A percentile compares a stretch with the other conserved stretches of the same genome.
phyloP scores from a whole-genome alignment of 1,284 basidiomycete species.

The Trametes sp. region DNA sequence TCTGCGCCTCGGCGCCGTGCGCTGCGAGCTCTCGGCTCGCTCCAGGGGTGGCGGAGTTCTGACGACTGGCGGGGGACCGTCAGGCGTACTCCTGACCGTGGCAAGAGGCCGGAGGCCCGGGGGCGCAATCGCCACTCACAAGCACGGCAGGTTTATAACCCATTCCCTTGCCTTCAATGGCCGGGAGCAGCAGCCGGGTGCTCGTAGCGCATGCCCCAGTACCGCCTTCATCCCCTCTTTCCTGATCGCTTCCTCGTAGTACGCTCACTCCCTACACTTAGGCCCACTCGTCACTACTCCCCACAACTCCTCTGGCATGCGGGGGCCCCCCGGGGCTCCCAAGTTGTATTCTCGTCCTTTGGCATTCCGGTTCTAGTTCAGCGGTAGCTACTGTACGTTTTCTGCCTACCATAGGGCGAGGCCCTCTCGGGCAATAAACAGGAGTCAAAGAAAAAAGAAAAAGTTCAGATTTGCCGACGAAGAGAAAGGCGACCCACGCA shows the following conservation, averaged over 20 bases:
- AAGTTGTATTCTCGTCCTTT: neutral
- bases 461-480: too few relatives aligned
- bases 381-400: neutral
- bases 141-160: neutral
- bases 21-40: neutral
- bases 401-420: neutral
- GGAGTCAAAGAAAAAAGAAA: neutral
- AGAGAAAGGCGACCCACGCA: too few relatives aligned
- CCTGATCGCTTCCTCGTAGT: neutral
- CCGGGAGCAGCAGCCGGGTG: neutral
- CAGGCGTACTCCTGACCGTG: constrained; percentile 1
- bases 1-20: neutral
- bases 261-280: neutral
- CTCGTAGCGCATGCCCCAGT: neutral
- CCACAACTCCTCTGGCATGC: neutral
- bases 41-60: constrained; percentile 1
- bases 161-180: neutral
- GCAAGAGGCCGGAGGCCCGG: neutral
- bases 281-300: neutral
- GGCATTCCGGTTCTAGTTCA: neutral
- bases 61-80: neutral
- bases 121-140: neutral
- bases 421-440: neutral
- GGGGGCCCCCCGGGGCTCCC: neutral
- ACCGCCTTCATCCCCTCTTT: neutral